These are phyloP conservation scores for Prunus persica DNA, from an alignment of 306 rosid species.

Conservation along the genomic window DNA sequence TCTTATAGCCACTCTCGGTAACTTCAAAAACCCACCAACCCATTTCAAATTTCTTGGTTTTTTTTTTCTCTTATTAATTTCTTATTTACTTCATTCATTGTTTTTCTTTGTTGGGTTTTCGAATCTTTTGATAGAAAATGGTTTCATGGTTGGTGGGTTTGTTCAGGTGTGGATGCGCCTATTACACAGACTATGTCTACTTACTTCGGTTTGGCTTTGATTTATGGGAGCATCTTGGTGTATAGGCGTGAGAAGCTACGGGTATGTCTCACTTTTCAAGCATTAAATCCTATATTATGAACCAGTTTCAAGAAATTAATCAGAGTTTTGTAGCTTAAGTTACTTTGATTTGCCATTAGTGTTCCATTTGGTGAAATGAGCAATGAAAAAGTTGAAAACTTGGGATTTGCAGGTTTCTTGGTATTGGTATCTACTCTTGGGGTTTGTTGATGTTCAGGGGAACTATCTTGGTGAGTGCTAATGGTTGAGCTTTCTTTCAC, in stretches of 20 bases:
- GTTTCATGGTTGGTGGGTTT: neutral
- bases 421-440: slow-evolving; percentile 72
- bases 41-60: neutral
- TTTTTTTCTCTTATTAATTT: neutral
- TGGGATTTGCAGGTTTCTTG: slow-evolving; percentile 54
- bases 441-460: slow-evolving; percentile 69
- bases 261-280: slow-evolving; percentile 21
- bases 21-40: neutral
- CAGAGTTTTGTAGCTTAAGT: neutral
- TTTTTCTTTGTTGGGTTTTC: neutral
- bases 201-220: slow-evolving; percentile 47
- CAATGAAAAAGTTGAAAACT: neutral
- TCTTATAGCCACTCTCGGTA: slow-evolving; percentile 53
- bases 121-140: neutral
- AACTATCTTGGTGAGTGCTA: slow-evolving; percentile 52
- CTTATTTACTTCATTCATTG: neutral
- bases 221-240: slow-evolving; percentile 58
- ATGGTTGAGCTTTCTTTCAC: neutral
- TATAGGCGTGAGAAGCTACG: slow-evolving; percentile 45
- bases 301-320: too few species aligned
- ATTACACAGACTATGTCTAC: slow-evolving; percentile 43
- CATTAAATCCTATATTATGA: too few species aligned
- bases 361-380: neutral
- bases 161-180: slow-evolving; percentile 61
- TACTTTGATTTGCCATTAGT: neutral